These are phyloP conservation scores for Ascochyta clinopodiicola DNA, from an alignment of 2,329 filamentous ascomycete species.

Conservation along the genomic window DNA sequence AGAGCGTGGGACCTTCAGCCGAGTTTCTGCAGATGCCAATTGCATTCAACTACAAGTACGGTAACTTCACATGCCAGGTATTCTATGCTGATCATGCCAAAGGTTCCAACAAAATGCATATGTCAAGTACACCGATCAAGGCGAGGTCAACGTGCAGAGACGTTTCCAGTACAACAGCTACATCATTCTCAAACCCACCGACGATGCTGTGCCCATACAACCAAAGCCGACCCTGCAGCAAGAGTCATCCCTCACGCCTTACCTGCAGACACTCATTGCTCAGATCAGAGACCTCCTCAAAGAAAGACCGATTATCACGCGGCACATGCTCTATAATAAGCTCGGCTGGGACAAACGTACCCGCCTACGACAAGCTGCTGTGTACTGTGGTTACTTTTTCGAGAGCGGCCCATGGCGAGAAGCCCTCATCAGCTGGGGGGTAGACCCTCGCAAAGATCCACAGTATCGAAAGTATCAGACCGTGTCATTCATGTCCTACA, in stretches of 20 bases:
- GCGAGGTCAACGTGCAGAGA: constrained; percentile 39
- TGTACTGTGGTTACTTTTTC: constrained; percentile 91
- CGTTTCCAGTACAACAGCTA: constrained; percentile 37
- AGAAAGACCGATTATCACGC: constrained; percentile 83
- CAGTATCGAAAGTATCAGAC: constrained; percentile 86
- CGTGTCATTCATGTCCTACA: constrained; percentile 55
- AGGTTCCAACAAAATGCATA: constrained; percentile 87
- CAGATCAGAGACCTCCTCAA: constrained; percentile 71
- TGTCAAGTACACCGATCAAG: constrained; percentile 64
- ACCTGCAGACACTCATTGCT: constrained; percentile 69
- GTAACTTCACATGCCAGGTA: neutral
- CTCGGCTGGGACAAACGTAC: constrained; percentile 62
- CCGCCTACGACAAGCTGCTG: constrained; percentile 74
- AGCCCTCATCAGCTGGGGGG: constrained; percentile 80
- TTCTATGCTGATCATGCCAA: constrained; percentile 14
- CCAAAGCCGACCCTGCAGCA: constrained; percentile 64
- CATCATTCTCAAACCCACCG: constrained; percentile 67
- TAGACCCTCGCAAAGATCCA: constrained; percentile 82
- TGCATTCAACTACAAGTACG: constrained; percentile 69
- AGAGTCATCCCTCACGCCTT: constrained; percentile 58
- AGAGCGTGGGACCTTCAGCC: constrained; percentile 79
- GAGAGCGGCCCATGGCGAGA: constrained; percentile 91
- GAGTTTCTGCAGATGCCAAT: constrained; percentile 76
- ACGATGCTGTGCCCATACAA: constrained; percentile 65
- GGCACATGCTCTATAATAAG: constrained; percentile 78